Evolutionary conservation across 1,139 yeast species (phyloP).

Genomic region (Keqinozyma sinolaborantium): DNA sequence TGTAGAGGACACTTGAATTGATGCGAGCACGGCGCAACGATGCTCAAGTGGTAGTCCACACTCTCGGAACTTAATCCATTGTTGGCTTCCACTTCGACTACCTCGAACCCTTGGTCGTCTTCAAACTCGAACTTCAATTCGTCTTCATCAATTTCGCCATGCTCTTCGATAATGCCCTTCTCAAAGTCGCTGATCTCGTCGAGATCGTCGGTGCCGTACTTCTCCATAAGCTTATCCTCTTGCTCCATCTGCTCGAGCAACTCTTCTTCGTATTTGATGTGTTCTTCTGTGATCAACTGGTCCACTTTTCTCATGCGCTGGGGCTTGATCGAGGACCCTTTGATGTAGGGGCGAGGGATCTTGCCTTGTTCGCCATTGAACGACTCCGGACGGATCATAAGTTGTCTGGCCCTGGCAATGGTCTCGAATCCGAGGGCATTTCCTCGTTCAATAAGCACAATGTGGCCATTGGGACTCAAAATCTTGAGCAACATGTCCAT

Average conservation of each 20-base stretch:
- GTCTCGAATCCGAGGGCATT: conserved; percentile 86
- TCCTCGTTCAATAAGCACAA: conserved; percentile 83
- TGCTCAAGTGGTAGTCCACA: conserved; percentile 52
- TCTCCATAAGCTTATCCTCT: conserved; percentile 8
- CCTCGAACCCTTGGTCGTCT: conserved; percentile 36
- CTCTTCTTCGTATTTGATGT: conserved; percentile 28
- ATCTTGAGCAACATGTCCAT: conserved; percentile 58
- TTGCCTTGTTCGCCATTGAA: conserved; percentile 54
- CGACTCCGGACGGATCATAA: conserved; percentile 81
- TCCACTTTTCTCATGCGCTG: conserved; percentile 35
- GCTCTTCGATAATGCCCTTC: conserved; percentile 19
- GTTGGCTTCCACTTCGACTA: conserved; percentile 21
- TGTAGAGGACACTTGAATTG: conserved; percentile 87
- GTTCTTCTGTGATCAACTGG: conserved; percentile 32
- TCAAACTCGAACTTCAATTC: conserved; percentile 52
- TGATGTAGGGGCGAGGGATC: conserved; percentile 68
- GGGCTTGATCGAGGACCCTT: conserved; percentile 46
- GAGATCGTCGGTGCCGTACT: neutral
- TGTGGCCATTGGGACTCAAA: conserved; percentile 72
- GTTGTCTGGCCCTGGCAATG: conserved; percentile 85
- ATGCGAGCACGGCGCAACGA: conserved; percentile 90
- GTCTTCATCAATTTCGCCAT: conserved; percentile 38
- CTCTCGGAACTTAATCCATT: conserved; percentile 13
- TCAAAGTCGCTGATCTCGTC: neutral
- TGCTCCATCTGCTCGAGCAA: conserved; percentile 24